These are phyloP conservation scores for Parastagonospora nodorum DNA, from an alignment of 2,329 filamentous ascomycete species.

Conservation along the genomic window DNA sequence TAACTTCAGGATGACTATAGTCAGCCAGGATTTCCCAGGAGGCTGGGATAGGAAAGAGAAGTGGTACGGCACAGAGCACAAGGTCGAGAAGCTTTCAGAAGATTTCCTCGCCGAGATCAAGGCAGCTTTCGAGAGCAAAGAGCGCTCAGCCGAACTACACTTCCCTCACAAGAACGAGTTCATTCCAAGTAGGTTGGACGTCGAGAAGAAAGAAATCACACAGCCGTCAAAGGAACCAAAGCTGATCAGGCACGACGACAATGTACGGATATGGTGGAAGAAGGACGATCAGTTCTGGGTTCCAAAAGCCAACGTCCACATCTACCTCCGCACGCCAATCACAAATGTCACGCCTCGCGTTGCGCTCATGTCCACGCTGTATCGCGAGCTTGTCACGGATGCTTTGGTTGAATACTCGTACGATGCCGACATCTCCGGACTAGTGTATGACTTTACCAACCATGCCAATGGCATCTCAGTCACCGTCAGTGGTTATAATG, in stretches of 20 bases:
- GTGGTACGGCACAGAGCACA: slow-evolving; percentile 98
- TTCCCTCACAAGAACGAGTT: slow-evolving; percentile 95
- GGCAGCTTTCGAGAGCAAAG: slow-evolving; percentile 63
- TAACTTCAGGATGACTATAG: slow-evolving; percentile 83
- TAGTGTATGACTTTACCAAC: slow-evolving; percentile 79
- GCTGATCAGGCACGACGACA: slow-evolving; percentile 81
- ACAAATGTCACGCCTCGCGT: slow-evolving; percentile 80
- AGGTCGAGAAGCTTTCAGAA: slow-evolving; percentile 75
- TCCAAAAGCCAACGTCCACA: slow-evolving; percentile 85
- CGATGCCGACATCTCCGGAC: slow-evolving; percentile 88
- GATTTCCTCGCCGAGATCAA: slow-evolving; percentile 75
- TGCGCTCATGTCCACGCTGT: slow-evolving; percentile 77
- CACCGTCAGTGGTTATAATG: slow-evolving; percentile 88
- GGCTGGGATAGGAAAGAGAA: slow-evolving; percentile 88
- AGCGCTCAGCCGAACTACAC: slow-evolving; percentile 73
- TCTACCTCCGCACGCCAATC: slow-evolving; percentile 79
- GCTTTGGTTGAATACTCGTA: slow-evolving; percentile 92
- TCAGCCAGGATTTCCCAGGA: slow-evolving; percentile 82
- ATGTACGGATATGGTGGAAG: slow-evolving; percentile 91
- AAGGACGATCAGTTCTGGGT: slow-evolving; percentile 99
- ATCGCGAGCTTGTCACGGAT: slow-evolving; percentile 84
- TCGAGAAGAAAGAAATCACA: slow-evolving; percentile 89
- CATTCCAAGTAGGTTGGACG: slow-evolving; percentile 88
- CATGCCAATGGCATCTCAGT: slow-evolving; percentile 77
- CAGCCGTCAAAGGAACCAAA: slow-evolving; percentile 75